Evolutionary conservation across 208 protist genomes (phyloP), one percentile per base, ranked within the genome.

Genomic region (Trypanosoma mega): DNA sequence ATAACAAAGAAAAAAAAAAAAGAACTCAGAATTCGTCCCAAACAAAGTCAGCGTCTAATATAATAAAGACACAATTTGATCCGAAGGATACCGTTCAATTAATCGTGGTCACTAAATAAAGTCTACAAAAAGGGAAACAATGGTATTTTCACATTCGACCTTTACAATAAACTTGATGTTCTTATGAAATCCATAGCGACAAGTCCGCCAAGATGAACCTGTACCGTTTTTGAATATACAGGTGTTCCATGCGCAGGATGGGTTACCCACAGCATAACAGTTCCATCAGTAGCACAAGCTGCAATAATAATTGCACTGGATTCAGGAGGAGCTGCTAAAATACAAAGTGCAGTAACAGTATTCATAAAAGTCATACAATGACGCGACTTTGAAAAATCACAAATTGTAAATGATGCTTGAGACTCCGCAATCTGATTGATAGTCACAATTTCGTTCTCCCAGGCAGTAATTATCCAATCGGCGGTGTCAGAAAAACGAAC

Each of bases 311-410:
- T 79, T 5, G 80, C 83, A 12, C 80, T 88, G 9, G 85, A 92
- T 5, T 53, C 27, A 8, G 85, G 85, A 20, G 85, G 85, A 0
- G 74, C 76, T 5, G 81, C 69, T 9, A 92, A 49, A 41, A 95
- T 70, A 56, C 73, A 78, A 59, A 95, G 80, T 20, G 78, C 76
- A 51, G 74, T 89, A 60, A 95, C 82, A 1, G 84, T 89, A 61
- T 87, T 90, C 81, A 92, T 87, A 63, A 95, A 92, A 9, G 77
- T 81, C 24, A 92, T 61, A 63, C 89, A 95, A 50, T 80, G 76
- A 24, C 89, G 78, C 26, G 73, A 57, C 5, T 76, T 87, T 9
- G 90, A 70, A 65, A 90, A 79, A 36, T 74, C 54, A 12, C 63
- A 59, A 63, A 83, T 93, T 2, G 79, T 57, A 64, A n/a, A n/a